Evolutionary conservation across 805 yeast genomes (phyloP).

Genomic region (Pichia deserticola): DNA sequence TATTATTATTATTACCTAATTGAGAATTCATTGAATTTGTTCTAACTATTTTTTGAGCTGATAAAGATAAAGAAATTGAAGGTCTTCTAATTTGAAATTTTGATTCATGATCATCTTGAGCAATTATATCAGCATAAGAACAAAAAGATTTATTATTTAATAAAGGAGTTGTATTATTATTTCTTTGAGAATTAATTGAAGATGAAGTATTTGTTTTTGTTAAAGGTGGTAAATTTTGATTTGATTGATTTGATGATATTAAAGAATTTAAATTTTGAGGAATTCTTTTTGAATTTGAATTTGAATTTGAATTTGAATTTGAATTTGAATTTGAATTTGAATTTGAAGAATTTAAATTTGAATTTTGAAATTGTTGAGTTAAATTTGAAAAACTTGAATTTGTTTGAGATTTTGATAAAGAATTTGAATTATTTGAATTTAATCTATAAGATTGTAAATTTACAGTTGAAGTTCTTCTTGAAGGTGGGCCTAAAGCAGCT

Average conservation of each 20-base stretch:
- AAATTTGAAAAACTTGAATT: conserved; percentile 21
- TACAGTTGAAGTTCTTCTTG: conserved; percentile 10
- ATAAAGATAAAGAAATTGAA: conserved; percentile 37
- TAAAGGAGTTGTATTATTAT: conserved; percentile 9
- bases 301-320: too few species aligned
- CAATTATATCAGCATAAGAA: conserved; percentile 75
- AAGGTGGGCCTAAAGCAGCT: conserved; percentile 21
- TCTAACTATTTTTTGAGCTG: conserved; percentile 26
- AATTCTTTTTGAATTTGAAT: too few species aligned
- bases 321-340: not conserved
- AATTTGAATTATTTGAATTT: conserved; percentile 10
- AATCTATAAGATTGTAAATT: conserved; percentile 11
- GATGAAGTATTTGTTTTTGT: conserved; percentile 4
- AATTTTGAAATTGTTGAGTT: conserved; percentile 19
- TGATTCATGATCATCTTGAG: conserved; percentile 48
- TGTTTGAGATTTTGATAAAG: conserved; percentile 16
- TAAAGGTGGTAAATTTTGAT: conserved; percentile 5
- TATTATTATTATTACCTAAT: conserved; percentile 7
- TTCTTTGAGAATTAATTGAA: conserved; percentile 1
- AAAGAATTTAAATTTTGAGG: too few species aligned
- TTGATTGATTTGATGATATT: not conserved
- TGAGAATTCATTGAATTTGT: conserved; percentile 16
- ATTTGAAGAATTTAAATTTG: not conserved
- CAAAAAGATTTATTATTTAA: conserved; percentile 40
- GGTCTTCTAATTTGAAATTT: conserved; percentile 49